phyloP scores from a whole-genome alignment of 805 yeast species.

The Metahyphopichia silvanorum region DNA sequence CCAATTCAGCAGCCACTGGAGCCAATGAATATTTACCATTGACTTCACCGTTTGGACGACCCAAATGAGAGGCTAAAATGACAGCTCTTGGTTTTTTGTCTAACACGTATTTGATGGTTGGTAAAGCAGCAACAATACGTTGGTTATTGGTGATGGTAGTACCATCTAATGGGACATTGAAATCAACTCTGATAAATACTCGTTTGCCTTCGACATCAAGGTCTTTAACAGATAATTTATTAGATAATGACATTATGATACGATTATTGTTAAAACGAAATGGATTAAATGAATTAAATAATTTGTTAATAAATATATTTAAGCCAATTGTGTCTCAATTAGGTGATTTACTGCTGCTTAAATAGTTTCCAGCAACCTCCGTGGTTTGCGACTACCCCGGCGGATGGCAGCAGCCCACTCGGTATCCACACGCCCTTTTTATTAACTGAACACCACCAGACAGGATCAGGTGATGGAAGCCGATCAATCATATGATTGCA shows the following conservation, averaged over 20 bases:
- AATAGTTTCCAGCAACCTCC: conserved; percentile 3
- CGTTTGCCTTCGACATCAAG: conserved; percentile 83
- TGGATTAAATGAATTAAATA: background rate
- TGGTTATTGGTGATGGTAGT: conserved; percentile 97
- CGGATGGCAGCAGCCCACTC: no score
- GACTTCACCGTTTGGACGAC: conserved; percentile 97
- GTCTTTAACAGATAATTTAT: conserved; percentile 91
- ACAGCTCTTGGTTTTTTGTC: conserved; percentile 90
- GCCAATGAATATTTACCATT: conserved; percentile 83
- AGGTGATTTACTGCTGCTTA: conserved; percentile 1
- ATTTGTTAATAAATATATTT: conserved; percentile 1
- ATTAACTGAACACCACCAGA: no score
- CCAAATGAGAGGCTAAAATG: conserved; percentile 94
- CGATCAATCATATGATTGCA: no score
- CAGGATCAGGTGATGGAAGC: no score
- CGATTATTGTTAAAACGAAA: no score
- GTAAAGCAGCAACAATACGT: conserved; percentile 98
- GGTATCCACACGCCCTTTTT: no score
- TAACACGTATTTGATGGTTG: conserved; percentile 93
- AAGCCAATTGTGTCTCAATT: background rate
- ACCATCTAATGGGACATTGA: conserved; percentile 94
- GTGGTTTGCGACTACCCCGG: conserved; percentile 5
- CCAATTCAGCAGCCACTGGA: conserved; percentile 91
- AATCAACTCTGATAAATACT: conserved; percentile 98
- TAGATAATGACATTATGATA: conserved; percentile 84